phyloP scores from a whole-genome alignment of 2,329 filamentous ascomycete species.

The Coniochaeta sp. region DNA sequence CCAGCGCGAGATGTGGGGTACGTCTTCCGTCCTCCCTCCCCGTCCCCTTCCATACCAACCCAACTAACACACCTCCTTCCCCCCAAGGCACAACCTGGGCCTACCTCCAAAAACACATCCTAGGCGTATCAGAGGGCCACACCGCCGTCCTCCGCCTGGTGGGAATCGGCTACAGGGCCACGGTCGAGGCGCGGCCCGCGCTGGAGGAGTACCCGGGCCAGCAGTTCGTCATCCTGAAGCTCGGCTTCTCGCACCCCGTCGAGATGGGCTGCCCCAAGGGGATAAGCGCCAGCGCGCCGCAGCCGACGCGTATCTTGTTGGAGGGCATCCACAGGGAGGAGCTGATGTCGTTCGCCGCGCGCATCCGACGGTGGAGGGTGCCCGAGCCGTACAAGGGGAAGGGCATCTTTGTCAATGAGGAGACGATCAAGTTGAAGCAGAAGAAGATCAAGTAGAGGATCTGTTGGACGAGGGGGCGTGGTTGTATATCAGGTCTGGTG shows the following conservation, averaged over 20 bases:
- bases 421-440: conserved; percentile 96
- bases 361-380: conserved; percentile 79
- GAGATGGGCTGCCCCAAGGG: conserved; percentile 79
- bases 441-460: conserved; percentile 82
- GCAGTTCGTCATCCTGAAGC: conserved; percentile 86
- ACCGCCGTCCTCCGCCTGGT: conserved; percentile 87
- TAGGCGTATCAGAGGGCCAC: conserved; percentile 94
- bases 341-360: conserved; percentile 85
- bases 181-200: conserved; percentile 67
- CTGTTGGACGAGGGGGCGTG: neutral
- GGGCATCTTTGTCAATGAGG: conserved; percentile 95
- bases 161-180: conserved; percentile 91
- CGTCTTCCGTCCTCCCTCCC: conserved; percentile 6
- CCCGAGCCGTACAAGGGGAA: conserved; percentile 99
- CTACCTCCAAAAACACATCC: conserved; percentile 83
- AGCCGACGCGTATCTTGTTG: conserved; percentile 84
- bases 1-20: conserved; percentile 96
- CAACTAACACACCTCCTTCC: neutral
- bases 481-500: neutral
- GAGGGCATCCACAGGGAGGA: conserved; percentile 82
- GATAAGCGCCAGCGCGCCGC: conserved; percentile 78
- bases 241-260: conserved; percentile 93
- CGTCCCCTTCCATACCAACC: conserved; percentile 5
- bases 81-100: conserved; percentile 90
- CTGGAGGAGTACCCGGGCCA: conserved; percentile 75